Evolutionary conservation across 441 rosid species (phyloP).

Genomic region (Flueggea neowawraea): DNA sequence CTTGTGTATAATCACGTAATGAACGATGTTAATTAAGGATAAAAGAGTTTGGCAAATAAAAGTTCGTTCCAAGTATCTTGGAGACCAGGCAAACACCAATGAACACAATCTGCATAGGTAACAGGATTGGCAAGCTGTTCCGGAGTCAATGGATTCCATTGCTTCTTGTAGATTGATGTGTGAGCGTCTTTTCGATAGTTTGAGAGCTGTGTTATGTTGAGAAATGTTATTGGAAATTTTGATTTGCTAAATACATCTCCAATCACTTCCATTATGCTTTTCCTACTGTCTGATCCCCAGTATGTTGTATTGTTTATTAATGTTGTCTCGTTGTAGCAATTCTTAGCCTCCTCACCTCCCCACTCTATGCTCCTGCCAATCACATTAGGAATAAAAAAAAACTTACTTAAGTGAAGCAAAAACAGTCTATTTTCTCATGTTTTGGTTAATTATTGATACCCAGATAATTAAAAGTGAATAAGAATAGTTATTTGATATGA

Average conservation of each 20-base stretch:
- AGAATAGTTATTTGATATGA: too few relatives aligned
- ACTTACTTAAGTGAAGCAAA: too few relatives aligned
- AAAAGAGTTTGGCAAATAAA: constrained; percentile 69
- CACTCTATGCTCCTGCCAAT: constrained; percentile 67
- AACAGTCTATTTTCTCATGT: too few relatives aligned
- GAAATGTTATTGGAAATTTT: constrained; percentile 51
- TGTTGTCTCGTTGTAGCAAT: constrained; percentile 75
- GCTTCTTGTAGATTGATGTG: constrained; percentile 90
- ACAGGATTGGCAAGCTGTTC: constrained; percentile 75
- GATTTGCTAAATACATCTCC: constrained; percentile 59
- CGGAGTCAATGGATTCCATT: constrained; percentile 73
- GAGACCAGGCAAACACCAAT: constrained; percentile 97
- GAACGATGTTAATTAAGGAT: constrained; percentile 29
- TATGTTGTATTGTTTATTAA: constrained; percentile 48
- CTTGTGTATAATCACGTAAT: too few relatives aligned
- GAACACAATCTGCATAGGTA: constrained; percentile 88
- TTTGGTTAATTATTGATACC: too few relatives aligned
- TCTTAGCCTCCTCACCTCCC: constrained; percentile 61
- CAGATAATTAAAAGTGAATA: too few relatives aligned
- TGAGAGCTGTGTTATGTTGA: constrained; percentile 85
- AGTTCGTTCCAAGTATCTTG: constrained; percentile 98
- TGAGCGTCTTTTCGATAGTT: constrained; percentile 82
- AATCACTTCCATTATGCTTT: constrained; percentile 68
- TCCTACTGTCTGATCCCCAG: constrained; percentile 77
- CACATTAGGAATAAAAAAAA: too few relatives aligned